Conservation (phyloP, 257 asterid genomes). For the Datura wrightii region DNA sequence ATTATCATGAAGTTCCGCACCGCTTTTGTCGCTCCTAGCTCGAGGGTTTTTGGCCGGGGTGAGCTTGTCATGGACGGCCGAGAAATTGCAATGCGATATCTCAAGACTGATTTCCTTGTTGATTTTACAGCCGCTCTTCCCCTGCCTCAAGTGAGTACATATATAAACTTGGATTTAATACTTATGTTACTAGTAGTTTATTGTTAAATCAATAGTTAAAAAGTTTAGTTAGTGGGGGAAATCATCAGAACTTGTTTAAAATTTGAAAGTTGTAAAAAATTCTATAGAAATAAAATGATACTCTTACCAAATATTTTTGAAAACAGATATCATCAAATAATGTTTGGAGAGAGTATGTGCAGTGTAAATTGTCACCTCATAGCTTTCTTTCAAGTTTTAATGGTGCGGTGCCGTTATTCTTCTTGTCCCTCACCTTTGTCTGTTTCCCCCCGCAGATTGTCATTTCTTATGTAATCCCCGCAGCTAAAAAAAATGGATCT, state of each 20-base stretch:
- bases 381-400: not conserved
- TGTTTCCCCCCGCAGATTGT: conserved; percentile 62
- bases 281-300: no score
- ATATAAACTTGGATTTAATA: no score
- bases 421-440: not conserved
- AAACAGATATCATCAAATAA: no score
- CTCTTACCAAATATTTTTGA: no score
- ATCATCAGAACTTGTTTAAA: not conserved
- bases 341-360: not conserved
- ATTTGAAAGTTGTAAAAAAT: not conserved
- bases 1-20: conserved; percentile 82
- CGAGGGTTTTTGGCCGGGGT: conserved; percentile 92
- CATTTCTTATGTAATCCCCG: conserved; percentile 81
- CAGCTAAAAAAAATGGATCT: conserved; percentile 57
- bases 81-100: conserved; percentile 68
- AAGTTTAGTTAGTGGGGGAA: not conserved
- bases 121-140: conserved; percentile 87
- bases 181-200: not conserved
- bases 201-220: not conserved
- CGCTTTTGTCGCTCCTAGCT: conserved; percentile 87
- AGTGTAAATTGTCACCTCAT: not conserved
- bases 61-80: conserved; percentile 86
- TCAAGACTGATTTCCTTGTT: conserved; percentile 67
- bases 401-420: no score
- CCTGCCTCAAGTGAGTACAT: conserved; percentile 67